Evolutionary conservation across 305 asterid species (phyloP), one percentile per base, ranked within the genome.

Genomic region (Solanum hybrid): DNA sequence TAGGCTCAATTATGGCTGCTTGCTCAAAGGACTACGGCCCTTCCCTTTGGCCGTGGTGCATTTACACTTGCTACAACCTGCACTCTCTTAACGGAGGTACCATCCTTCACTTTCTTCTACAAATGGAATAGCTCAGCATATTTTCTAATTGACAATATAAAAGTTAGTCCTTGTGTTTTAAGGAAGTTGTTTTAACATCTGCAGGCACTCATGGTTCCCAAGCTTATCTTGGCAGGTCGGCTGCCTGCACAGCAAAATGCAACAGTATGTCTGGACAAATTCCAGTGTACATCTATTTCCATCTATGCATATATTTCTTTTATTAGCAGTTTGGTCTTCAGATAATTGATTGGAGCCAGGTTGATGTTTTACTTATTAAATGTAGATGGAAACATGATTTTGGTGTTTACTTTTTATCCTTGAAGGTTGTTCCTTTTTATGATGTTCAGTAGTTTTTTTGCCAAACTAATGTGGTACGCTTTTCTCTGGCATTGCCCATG

Each of bases 31-130:
- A 97, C 99, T 26, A 95, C 98, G 89, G 94, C 99, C 88, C 97
- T 97, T 93, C 98, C 99, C 90, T 94, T 96, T 91, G 99, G 99
- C 35, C 99, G 99, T 90, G 99, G 99, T 88, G 99, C 99, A 90
- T 95, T 97, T 92, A 97, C 99, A 37, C 95, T 97, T 94, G 98
- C 98, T 87, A 97, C 99, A 64, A 94, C 95, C 73, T 94, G 95
- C 92, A 97, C 99, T 36, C 96, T 97, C 89, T 91, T 97, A 91
- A 97, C 99, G 40, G 99, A 97, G 99, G 99, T 97, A 91, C 45
- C 45, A 56, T 87, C 40, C 73, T 84, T 84, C 66, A 84, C 42
- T 51, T 31, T 51, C 75, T 84, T 51, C 75, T 31, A 84, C 87
- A 84, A 82, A 5, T 45, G 73, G 10, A 29, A 42, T 51, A 51